A percentile compares a stretch with the other conserved stretches of the same genome.
Evolutionary conservation across 139 green algal species (phyloP).

Genomic region (Tetradesmus lagerheimii): DNA sequence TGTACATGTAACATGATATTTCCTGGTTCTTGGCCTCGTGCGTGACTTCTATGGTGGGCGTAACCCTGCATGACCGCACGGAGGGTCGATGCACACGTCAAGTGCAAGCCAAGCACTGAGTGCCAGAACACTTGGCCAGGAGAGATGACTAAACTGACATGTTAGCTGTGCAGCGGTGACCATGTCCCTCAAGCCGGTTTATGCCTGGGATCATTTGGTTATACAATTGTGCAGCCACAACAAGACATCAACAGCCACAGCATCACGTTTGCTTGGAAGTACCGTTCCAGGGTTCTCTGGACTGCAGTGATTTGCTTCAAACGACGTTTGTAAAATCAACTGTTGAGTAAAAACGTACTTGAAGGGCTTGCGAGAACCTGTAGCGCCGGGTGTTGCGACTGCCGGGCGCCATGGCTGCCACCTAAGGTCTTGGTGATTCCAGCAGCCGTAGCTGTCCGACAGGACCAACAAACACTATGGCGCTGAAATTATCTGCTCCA

Average conservation of each 20-base stretch:
- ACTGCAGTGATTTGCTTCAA: not conserved
- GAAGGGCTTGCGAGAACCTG: not conserved
- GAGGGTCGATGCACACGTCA: too few relatives aligned
- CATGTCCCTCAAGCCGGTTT: too few relatives aligned
- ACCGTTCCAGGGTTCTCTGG: not conserved
- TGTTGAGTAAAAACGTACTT: not conserved
- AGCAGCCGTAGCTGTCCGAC: not conserved
- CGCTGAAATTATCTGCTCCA: constrained; percentile 84
- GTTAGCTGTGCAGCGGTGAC: not conserved
- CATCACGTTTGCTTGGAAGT: not conserved
- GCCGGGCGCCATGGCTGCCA: not conserved
- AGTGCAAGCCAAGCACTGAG: too few relatives aligned
- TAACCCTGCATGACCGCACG: too few relatives aligned
- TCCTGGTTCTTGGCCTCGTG: not conserved
- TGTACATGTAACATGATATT: not conserved
- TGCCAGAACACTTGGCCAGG: too few relatives aligned
- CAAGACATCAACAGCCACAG: not conserved
- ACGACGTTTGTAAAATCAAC: not conserved
- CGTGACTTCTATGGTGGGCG: too few relatives aligned
- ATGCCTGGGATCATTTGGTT: not conserved
- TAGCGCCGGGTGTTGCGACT: not conserved
- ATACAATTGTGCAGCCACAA: not conserved
- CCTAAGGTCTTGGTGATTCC: not conserved
- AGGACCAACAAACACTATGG: constrained; percentile 55
- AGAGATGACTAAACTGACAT: not conserved